Evolutionary conservation across 345 rosid species (phyloP).

Genomic region (Firmiana major): DNA sequence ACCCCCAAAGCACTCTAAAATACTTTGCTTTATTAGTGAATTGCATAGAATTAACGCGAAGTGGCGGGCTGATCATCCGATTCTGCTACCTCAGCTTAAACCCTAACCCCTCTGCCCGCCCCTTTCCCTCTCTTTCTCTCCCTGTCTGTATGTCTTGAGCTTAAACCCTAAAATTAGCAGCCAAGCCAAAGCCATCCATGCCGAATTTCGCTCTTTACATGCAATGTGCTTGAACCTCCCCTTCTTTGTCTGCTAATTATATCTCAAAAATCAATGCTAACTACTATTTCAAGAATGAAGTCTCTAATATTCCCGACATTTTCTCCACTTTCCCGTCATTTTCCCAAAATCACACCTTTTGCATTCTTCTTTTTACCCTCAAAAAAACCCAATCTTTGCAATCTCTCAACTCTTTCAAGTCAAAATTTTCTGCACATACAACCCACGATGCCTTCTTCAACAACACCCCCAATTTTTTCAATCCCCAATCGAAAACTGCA

Average conservation of each 20-base stretch:
- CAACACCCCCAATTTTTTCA: conserved; percentile 13
- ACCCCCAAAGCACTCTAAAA: neutral
- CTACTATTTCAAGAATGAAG: conserved; percentile 45
- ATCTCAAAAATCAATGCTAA: conserved; percentile 21
- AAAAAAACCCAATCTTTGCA: conserved; percentile 14
- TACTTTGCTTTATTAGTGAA: neutral
- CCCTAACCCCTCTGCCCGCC: neutral
- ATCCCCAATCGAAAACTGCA: conserved; percentile 25
- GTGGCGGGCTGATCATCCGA: neutral
- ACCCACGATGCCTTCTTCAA: conserved; percentile 18
- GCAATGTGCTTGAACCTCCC: conserved; percentile 11
- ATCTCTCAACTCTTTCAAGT: conserved; percentile 10
- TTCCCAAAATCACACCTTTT: conserved; percentile 21
- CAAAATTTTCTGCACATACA: conserved; percentile 18
- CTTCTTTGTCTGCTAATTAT: neutral
- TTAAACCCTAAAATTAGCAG: conserved; percentile 9
- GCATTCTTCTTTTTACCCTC: conserved; percentile 28
- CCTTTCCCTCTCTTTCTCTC: neutral
- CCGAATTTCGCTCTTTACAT: neutral
- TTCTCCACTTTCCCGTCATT: conserved; percentile 24
- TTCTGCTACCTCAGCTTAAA: neutral
- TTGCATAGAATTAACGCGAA: neutral
- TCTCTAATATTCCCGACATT: conserved; percentile 34
- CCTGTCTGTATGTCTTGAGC: neutral
- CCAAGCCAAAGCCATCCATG: conserved; percentile 2